phyloP scores from a whole-genome alignment of 371 early-diverging fungal genomes.

The Conidiobolus coronatus region DNA sequence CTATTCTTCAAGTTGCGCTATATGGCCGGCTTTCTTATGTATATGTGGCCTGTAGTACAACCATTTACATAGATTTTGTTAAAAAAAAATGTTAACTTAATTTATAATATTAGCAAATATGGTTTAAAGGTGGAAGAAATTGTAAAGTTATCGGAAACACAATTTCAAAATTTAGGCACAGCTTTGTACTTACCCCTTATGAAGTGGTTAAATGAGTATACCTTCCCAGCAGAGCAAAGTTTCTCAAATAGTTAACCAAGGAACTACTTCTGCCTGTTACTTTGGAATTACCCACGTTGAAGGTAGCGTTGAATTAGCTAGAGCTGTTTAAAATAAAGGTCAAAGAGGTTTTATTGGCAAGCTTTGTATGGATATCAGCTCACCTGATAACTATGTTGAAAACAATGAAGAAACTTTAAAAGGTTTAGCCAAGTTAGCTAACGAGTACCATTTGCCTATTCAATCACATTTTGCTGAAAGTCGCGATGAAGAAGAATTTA shows the following conservation, averaged over 20 bases:
- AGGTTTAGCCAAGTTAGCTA: slow-evolving; percentile 44
- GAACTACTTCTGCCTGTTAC: slow-evolving; percentile 77
- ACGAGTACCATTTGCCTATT: slow-evolving; percentile 34
- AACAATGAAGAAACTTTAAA: slow-evolving; percentile 30
- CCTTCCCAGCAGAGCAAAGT: slow-evolving; percentile 59
- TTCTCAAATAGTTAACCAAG: slow-evolving; percentile 49
- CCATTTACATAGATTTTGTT: too few species aligned
- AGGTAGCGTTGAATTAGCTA: slow-evolving; percentile 37
- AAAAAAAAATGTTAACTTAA: too few species aligned
- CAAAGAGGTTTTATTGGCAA: slow-evolving; percentile 85
- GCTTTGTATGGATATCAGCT: slow-evolving; percentile 82
- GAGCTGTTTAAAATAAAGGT: slow-evolving; percentile 36
- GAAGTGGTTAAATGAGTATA: slow-evolving; percentile 64
- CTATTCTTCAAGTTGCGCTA: slow-evolving; percentile 38
- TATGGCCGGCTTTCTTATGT: slow-evolving; percentile 42
- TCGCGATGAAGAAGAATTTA: slow-evolving; percentile 42
- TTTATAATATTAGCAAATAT: too few species aligned
- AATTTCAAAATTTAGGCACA: slow-evolving; percentile 64
- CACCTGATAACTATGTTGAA: slow-evolving; percentile 53
- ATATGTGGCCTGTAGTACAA: too few species aligned
- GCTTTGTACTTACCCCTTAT: slow-evolving; percentile 77
- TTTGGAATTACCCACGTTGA: slow-evolving; percentile 72
- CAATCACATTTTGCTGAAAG: slow-evolving; percentile 77
- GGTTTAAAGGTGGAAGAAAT: too few species aligned
- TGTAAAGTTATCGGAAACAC: too few species aligned